Evolutionary conservation across 805 yeast genomes (phyloP).

Genomic region (Metschnikowia kunwiensis): DNA sequence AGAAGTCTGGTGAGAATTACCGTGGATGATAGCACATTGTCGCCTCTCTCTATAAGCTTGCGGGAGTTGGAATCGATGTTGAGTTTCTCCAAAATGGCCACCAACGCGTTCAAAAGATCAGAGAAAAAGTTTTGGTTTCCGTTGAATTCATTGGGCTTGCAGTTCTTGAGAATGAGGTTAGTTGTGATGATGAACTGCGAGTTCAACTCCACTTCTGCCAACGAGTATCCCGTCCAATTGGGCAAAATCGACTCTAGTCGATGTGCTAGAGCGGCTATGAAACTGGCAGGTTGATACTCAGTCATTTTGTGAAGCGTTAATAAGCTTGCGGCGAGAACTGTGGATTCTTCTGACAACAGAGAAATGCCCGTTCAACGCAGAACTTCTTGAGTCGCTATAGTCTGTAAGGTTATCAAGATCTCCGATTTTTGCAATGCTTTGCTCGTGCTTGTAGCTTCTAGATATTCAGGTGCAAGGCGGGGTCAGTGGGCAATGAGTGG

Average conservation of each 20-base stretch:
- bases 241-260: slow-evolving; percentile 38
- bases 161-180: slow-evolving; percentile 23
- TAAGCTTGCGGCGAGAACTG: too few species aligned
- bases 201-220: slow-evolving; percentile 40
- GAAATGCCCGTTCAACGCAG: too few species aligned
- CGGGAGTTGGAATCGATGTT: slow-evolving; percentile 14
- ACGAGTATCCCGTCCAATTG: slow-evolving; percentile 35
- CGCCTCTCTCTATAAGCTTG: slow-evolving; percentile 29
- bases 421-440: too few species aligned
- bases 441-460: too few species aligned
- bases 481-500: too few species aligned
- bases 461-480: too few species aligned
- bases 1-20: slow-evolving; percentile 33
- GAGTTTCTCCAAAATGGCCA: slow-evolving; percentile 21
- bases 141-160: slow-evolving; percentile 16
- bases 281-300: too few species aligned
- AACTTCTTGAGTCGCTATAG: too few species aligned
- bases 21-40: slow-evolving; percentile 30
- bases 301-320: too few species aligned
- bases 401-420: too few species aligned
- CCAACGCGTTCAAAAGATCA: slow-evolving; percentile 24
- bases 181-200: slow-evolving; percentile 37
- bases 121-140: slow-evolving; percentile 15
- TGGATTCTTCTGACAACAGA: too few species aligned
- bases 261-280: slow-evolving; percentile 13